These are phyloP conservation scores for Pyricularia pennisetigena DNA, from an alignment of 2,329 filamentous ascomycete genomes.

Conservation along the genomic window DNA sequence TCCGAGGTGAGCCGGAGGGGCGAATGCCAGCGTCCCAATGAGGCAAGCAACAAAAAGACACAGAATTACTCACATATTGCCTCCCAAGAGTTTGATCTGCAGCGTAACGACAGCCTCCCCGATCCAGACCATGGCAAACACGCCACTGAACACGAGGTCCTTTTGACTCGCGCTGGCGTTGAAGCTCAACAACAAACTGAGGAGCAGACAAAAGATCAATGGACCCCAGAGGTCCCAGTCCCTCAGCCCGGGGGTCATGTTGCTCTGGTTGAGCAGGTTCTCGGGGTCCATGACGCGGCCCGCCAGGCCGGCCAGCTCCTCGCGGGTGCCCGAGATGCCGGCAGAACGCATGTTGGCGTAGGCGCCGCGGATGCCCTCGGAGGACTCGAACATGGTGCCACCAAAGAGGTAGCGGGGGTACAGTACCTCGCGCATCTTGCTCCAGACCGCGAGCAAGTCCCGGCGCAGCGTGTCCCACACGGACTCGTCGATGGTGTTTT, in stretches of 20 bases:
- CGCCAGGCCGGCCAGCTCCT: slow-evolving; percentile 52
- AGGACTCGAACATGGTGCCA: slow-evolving; percentile 51
- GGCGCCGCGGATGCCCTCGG: slow-evolving; percentile 45
- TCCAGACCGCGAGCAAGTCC: slow-evolving; percentile 88
- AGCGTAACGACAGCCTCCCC: slow-evolving; percentile 94
- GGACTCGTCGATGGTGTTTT: slow-evolving; percentile 92
- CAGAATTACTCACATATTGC: slow-evolving; percentile 70
- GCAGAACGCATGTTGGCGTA: slow-evolving; percentile 52
- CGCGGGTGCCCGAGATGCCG: slow-evolving; percentile 48
- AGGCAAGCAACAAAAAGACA: not conserved
- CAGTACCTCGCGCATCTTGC: slow-evolving; percentile 95
- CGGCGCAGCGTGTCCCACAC: slow-evolving; percentile 96
- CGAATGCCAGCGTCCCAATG: not conserved
- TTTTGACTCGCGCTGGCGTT: slow-evolving; percentile 71
- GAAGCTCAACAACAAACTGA: slow-evolving; percentile 82
- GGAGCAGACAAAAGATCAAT: slow-evolving; percentile 81
- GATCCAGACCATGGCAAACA: slow-evolving; percentile 95
- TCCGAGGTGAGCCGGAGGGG: not conserved
- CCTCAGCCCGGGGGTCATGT: slow-evolving; percentile 81
- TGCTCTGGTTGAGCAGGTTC: slow-evolving; percentile 45
- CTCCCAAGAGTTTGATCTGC: slow-evolving; percentile 92
- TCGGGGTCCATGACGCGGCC: slow-evolving; percentile 56
- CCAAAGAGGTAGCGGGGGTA: slow-evolving; percentile 89
- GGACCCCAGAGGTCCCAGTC: slow-evolving; percentile 99
- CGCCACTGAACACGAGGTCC: slow-evolving; percentile 84